phyloP scores from a whole-genome alignment of 2,329 filamentous ascomycete genomes.

The Torrubiella hemipterigena region DNA sequence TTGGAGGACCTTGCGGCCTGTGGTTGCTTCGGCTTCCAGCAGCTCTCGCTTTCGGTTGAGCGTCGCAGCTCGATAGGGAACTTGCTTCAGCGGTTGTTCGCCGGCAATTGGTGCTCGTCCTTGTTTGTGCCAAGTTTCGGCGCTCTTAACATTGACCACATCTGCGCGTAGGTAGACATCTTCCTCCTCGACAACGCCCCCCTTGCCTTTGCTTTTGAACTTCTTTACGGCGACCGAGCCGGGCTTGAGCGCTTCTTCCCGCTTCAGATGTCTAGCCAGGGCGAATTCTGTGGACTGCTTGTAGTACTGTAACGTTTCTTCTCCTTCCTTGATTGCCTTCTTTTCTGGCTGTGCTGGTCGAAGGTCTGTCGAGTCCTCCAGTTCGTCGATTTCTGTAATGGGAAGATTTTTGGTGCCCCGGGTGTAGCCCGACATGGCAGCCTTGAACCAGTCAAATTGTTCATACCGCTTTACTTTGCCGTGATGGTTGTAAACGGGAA shows the following conservation, averaged over 20 bases:
- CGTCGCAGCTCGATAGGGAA: constrained; percentile 85
- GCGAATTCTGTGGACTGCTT: constrained; percentile 79
- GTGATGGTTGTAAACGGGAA: constrained; percentile 64
- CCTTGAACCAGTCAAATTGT: constrained; percentile 79
- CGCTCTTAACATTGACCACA: constrained; percentile 74
- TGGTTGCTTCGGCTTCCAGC: constrained; percentile 68
- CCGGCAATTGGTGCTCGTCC: constrained; percentile 64
- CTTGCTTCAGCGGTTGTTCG: constrained; percentile 67
- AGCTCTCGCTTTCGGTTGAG: constrained; percentile 78
- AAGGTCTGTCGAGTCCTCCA: constrained; percentile 69
- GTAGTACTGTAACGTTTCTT: constrained; percentile 78
- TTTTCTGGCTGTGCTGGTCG: constrained; percentile 60
- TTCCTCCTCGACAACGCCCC: constrained; percentile 60
- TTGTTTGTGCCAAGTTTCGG: constrained; percentile 97
- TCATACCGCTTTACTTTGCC: constrained; percentile 70
- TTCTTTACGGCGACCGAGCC: constrained; percentile 57
- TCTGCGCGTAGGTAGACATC: constrained; percentile 72
- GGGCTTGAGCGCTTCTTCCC: constrained; percentile 76
- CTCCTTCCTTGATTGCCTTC: constrained; percentile 61
- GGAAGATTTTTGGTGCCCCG: constrained; percentile 35
- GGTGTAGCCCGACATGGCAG: constrained; percentile 61
- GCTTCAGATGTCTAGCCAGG: constrained; percentile 72
- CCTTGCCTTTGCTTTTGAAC: constrained; percentile 66
- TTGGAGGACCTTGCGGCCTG: constrained; percentile 74
- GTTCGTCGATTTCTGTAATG: constrained; percentile 60